These are phyloP conservation scores for Fusarium neocosmosporiellum DNA, from an alignment of 2,329 filamentous ascomycete genomes.

Conservation along the genomic window DNA sequence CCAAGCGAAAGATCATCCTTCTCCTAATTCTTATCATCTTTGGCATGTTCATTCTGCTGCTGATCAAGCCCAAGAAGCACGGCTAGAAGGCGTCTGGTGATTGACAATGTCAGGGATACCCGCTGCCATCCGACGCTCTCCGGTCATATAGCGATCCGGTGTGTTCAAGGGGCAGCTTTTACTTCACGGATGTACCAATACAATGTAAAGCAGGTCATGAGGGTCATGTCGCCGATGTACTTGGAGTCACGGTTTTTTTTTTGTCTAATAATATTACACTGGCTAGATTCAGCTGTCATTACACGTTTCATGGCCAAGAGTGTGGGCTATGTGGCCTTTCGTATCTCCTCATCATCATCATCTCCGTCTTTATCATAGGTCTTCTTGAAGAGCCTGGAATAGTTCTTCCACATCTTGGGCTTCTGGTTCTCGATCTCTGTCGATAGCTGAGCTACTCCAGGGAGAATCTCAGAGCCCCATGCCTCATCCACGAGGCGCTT, in stretches of 20 bases:
- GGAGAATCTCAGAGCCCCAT: conserved; percentile 49
- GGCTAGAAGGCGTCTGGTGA: conserved; percentile 33
- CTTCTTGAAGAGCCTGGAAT: conserved; percentile 44
- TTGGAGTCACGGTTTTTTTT: conserved; percentile 44
- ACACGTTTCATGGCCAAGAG: not conserved
- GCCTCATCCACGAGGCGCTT: conserved; percentile 49
- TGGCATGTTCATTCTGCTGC: conserved; percentile 85
- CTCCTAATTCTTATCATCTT: conserved; percentile 86
- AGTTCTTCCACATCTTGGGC: conserved; percentile 46
- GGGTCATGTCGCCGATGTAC: conserved; percentile 37
- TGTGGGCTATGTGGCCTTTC: not conserved
- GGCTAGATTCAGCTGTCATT: conserved; percentile 30
- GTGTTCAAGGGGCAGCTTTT: conserved; percentile 13
- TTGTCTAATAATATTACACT: conserved; percentile 35
- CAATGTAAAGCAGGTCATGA: conserved; percentile 44
- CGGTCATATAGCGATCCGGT: not conserved
- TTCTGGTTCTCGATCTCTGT: conserved; percentile 45
- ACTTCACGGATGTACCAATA: conserved; percentile 45
- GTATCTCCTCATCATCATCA: conserved; percentile 5
- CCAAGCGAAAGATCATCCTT: conserved; percentile 92
- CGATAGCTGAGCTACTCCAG: conserved; percentile 34
- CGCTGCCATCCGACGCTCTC: conserved; percentile 8
- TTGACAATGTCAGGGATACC: conserved; percentile 28
- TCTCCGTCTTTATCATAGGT: conserved; percentile 39
- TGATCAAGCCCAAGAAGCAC: conserved; percentile 80